Percentiles rank a stretch among this genome's conserved stretches.
Conservation (phyloP, 495 filamentous ascomycete species). For the Podospora pseudocomata region DNA sequence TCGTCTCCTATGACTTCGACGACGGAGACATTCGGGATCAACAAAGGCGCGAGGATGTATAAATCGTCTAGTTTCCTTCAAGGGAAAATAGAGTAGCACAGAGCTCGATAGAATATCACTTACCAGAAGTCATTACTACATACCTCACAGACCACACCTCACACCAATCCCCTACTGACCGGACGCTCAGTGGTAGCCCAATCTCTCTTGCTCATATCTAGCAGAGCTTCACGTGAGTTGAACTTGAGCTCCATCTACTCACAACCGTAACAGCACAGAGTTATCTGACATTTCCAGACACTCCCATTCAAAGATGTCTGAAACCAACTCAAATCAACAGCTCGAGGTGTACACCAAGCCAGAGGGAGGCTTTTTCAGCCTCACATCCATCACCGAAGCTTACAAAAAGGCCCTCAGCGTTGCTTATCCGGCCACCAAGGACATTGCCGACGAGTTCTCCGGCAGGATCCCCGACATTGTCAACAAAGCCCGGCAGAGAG, state of each 20-base stretch:
- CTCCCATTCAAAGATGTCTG: background rate
- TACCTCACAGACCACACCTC: too few relatives aligned
- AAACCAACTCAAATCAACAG: background rate
- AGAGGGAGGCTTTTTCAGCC: background rate
- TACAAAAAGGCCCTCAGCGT: background rate
- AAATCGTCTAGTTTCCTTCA: background rate
- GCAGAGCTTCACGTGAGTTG: too few relatives aligned
- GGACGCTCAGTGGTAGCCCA: too few relatives aligned
- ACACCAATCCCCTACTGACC: too few relatives aligned
- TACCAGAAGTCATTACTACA: too few relatives aligned
- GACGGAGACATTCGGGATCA: background rate
- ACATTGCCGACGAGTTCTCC: background rate
- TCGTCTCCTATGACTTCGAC: background rate
- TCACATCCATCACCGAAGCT: background rate
- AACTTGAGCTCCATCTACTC: too few relatives aligned
- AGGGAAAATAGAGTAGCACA: too few relatives aligned
- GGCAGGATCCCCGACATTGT: background rate
- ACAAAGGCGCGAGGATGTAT: background rate
- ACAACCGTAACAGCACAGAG: too few relatives aligned
- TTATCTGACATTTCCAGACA: too few relatives aligned
- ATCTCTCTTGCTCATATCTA: too few relatives aligned
- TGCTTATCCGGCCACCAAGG: background rate
- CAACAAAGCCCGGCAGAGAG: background rate
- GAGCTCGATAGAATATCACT: too few relatives aligned
- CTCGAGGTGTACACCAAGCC: background rate